Conservation (phyloP, 257 asterid species). For the Solanum bukasovii region DNA sequence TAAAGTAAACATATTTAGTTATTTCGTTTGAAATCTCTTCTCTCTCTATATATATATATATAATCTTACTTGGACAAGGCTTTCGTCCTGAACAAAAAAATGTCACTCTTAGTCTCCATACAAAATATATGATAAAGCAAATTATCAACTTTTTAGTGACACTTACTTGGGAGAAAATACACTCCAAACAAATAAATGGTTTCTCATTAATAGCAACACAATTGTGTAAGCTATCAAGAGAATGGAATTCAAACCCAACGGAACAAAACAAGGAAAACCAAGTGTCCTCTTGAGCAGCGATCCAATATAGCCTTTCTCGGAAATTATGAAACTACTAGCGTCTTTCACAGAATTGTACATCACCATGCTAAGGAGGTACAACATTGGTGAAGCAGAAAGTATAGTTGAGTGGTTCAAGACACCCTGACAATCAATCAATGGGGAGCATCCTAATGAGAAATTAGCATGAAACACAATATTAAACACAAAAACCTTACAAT, state of each 20-base stretch:
- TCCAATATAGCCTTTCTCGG: constrained; percentile 21
- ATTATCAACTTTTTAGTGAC: not conserved
- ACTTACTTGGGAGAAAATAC: constrained; percentile 94
- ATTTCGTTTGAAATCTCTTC: no score
- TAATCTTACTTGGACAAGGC: no score
- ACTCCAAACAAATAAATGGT: constrained; percentile 84
- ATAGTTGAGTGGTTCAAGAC: constrained; percentile 76
- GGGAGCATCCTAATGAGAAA: not conserved
- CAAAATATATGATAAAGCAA: not conserved
- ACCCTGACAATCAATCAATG: constrained; percentile 39
- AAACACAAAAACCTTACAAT: constrained; percentile 28
- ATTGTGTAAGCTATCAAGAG: constrained; percentile 58
- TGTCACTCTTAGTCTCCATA: not conserved
- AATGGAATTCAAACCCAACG: constrained; percentile 58
- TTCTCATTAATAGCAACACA: constrained; percentile 65
- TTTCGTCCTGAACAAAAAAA: not conserved
- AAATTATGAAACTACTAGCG: not conserved
- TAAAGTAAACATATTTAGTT: no score
- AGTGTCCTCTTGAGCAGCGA: constrained; percentile 33
- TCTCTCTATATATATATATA: no score
- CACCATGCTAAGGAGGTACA: constrained; percentile 56
- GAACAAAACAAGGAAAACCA: constrained; percentile 65
- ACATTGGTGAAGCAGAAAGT: constrained; percentile 69
- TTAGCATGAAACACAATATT: not conserved
- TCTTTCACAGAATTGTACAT: constrained; percentile 32